phyloP scores from a whole-genome alignment of 768 basidiomycete species.

The Hericium alpestre region DNA sequence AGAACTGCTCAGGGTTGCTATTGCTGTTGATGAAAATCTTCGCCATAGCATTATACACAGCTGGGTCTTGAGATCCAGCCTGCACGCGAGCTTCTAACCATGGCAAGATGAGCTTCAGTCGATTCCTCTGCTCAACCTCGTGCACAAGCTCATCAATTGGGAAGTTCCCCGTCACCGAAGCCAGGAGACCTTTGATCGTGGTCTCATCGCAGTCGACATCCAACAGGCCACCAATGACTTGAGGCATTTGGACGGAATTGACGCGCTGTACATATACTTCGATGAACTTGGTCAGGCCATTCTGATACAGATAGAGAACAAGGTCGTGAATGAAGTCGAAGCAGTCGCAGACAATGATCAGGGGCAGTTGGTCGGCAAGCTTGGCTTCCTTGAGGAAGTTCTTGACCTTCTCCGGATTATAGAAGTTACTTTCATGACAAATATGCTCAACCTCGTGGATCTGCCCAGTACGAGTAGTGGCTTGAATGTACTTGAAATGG shows the following conservation, averaged over 20 bases:
- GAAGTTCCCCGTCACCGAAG: constrained; percentile 93
- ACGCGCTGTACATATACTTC: constrained; percentile 99
- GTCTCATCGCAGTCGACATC: constrained; percentile 97
- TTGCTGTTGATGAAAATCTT: constrained; percentile 99
- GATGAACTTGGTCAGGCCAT: constrained; percentile 91
- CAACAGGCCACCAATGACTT: constrained; percentile 90
- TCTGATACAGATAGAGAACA: constrained; percentile 96
- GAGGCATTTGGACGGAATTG: constrained; percentile 93
- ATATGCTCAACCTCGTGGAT: constrained; percentile 98
- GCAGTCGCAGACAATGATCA: constrained; percentile 99
- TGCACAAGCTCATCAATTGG: constrained; percentile 95
- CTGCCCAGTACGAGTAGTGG: constrained; percentile 94
- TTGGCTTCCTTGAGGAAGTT: constrained; percentile 99
- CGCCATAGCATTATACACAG: constrained; percentile 93
- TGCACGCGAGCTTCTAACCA: constrained; percentile 94
- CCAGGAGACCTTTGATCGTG: constrained; percentile 89
- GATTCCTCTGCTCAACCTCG: constrained; percentile 93
- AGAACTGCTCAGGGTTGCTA: constrained; percentile 93
- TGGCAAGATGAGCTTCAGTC: constrained; percentile 92
- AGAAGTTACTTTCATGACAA: constrained; percentile 92
- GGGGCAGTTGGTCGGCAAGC: constrained; percentile 88
- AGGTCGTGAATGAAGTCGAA: constrained; percentile 99
- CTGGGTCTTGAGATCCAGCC: constrained; percentile 86
- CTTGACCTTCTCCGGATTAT: constrained; percentile 99
- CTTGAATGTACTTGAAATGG: constrained; percentile 99